Evolutionary conservation across 192 early-diverging fungal species (phyloP).

Genomic region (Coemansia sp.): DNA sequence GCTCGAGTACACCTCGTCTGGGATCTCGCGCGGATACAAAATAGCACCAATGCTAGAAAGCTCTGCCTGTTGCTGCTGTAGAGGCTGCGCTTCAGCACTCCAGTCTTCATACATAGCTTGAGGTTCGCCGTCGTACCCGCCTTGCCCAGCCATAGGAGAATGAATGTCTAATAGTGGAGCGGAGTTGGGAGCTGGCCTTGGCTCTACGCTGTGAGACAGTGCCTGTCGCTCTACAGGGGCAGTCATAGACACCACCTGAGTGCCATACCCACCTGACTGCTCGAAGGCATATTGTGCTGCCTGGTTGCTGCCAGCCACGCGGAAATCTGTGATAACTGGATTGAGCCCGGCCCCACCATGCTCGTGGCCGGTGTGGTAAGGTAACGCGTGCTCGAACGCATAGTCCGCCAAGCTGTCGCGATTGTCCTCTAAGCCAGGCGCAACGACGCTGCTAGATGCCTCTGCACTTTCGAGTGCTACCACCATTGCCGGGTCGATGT

Average conservation of each 20-base stretch:
- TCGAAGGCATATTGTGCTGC: slow-evolving; percentile 6
- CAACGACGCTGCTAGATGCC: not conserved
- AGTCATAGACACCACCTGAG: slow-evolving; percentile 11
- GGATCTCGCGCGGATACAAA: slow-evolving; percentile 27
- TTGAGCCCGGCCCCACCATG: not conserved
- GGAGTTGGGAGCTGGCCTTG: slow-evolving; percentile 1
- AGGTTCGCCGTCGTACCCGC: not conserved
- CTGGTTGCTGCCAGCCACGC: slow-evolving; percentile 7
- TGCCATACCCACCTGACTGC: slow-evolving; percentile 8
- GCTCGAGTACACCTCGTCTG: slow-evolving; percentile 24
- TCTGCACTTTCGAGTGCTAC: slow-evolving; percentile 4
- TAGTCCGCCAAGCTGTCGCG: not conserved
- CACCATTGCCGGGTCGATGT: slow-evolving; percentile 1
- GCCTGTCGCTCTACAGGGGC: slow-evolving; percentile 6
- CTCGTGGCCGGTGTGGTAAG: not conserved
- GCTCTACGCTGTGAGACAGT: not conserved
- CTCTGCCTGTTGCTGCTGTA: not conserved
- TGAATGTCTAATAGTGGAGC: slow-evolving; percentile 6
- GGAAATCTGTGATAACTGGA: slow-evolving; percentile 2
- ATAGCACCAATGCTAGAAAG: slow-evolving; percentile 13
- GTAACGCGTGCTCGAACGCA: not conserved
- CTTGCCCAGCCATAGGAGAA: slow-evolving; percentile 2
- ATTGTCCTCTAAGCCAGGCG: not conserved
- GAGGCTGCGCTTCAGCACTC: not conserved
- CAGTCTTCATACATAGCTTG: not conserved